Evolutionary conservation across 2,329 filamentous ascomycete species (phyloP).

Genomic region (Neurospora crassa): DNA sequence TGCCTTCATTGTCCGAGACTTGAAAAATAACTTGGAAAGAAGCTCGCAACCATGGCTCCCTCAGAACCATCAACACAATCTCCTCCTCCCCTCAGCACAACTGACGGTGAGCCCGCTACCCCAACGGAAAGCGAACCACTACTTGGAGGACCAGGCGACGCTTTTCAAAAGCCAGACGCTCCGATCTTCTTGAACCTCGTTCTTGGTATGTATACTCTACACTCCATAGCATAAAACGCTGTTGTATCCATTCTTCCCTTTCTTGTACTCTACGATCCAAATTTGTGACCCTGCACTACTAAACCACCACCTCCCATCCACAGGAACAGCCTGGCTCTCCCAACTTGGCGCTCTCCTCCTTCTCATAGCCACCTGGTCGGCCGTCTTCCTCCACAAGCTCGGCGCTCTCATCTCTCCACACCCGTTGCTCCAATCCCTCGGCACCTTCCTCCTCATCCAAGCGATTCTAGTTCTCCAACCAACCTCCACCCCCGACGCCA

Average conservation of each 20-base stretch:
- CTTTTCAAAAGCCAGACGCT: constrained; percentile 54
- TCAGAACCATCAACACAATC: neutral
- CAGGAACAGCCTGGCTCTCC: constrained; percentile 73
- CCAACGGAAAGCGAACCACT: constrained; percentile 32
- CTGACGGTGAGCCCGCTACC: constrained; percentile 2
- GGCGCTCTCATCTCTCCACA: constrained; percentile 82
- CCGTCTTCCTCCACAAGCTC: constrained; percentile 50
- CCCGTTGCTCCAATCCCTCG: constrained; percentile 61
- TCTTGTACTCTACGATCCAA: neutral
- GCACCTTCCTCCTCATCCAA: constrained; percentile 66
- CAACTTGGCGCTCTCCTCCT: constrained; percentile 73
- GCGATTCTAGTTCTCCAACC: constrained; percentile 81
- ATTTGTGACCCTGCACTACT: neutral
- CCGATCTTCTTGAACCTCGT: constrained; percentile 62
- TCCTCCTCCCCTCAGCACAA: neutral
- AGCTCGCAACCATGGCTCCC: neutral
- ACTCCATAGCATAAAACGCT: neutral
- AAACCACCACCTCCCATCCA: constrained; percentile 7
- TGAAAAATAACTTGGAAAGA: neutral
- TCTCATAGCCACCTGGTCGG: constrained; percentile 65
- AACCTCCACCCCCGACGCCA: constrained; percentile 68
- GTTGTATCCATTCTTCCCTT: neutral
- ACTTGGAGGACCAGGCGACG: constrained; percentile 28
- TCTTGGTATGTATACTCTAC: constrained; percentile 46
- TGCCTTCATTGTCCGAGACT: neutral